Evolutionary conservation across 345 rosid species (phyloP), one percentile per base, ranked within the genome.

Genomic region (Populus deltoides): DNA sequence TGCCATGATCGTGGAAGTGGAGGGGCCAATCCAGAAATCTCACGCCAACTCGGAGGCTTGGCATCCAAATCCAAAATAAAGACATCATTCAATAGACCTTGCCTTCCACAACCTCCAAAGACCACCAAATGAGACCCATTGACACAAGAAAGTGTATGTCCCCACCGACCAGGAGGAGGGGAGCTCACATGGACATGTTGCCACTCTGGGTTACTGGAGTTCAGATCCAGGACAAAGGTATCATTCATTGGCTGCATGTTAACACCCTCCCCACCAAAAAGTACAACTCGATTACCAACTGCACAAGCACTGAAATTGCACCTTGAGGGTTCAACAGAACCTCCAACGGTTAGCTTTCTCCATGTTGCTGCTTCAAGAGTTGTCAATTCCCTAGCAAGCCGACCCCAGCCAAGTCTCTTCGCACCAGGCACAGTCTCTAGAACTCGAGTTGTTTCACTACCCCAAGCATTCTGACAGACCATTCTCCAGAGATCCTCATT

Each of bases 231-330:
- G 24, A 93, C 93, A 85, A 93, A 93, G 12, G 97, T 93, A 79
- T 93, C 98, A 55, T 93, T 90, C 98, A 93, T 93, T 6, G 98
- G 98, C 78, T 93, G 93, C 98, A 93, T 93, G 81, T 93, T 89
- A 67, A 92, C 98, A 66, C 97, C 95, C 83, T 93, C 98, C 12
- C 98, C 98, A 67, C 98, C 95, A 71, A 92, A 93, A 45, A 93
- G 94, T 43, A 93, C 93, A 8, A 93, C 94, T 31, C 94, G 86
- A 71, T 93, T 93, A 55, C 97, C 97, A 38, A 94, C 97, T 3
- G 97, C 98, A 85, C 98, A 94, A 1, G 96, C 93, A 79, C 96
- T 91, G 81, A 92, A 93, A 81, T 93, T 93, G 90, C 97, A 93
- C 61, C 97, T 79, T 8, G 98, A 93, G 10, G 98, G 97, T 75